These are phyloP conservation scores for Pulveroboletus frians DNA, from an alignment of 768 basidiomycete species.

Conservation along the genomic window DNA sequence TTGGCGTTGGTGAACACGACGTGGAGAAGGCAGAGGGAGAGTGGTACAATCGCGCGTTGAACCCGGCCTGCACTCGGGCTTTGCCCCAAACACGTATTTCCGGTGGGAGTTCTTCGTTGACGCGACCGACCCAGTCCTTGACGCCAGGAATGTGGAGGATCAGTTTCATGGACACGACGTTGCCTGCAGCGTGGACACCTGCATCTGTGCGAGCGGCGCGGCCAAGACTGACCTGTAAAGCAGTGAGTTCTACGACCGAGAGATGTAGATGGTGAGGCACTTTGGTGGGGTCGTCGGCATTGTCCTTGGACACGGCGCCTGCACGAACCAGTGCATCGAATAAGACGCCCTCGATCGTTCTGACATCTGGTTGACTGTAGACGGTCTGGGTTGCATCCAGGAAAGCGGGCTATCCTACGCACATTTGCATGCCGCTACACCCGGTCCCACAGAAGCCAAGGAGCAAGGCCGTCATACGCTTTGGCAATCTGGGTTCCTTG, in stretches of 20 bases:
- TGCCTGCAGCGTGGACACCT: slow-evolving; percentile 95
- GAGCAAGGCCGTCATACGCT: slow-evolving; percentile 77
- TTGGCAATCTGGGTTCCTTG: slow-evolving; percentile 64
- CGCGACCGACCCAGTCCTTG: slow-evolving; percentile 58
- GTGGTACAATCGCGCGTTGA: slow-evolving; percentile 69
- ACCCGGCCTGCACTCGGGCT: slow-evolving; percentile 73
- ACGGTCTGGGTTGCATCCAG: background rate
- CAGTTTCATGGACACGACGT: slow-evolving; percentile 88
- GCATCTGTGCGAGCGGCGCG: slow-evolving; percentile 95
- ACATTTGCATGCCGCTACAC: slow-evolving; percentile 97
- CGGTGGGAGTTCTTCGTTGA: slow-evolving; percentile 87
- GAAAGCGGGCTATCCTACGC: slow-evolving; percentile 29
- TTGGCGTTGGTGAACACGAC: slow-evolving; percentile 2
- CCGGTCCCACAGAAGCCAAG: slow-evolving; percentile 91
- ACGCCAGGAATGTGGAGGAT: slow-evolving; percentile 73
- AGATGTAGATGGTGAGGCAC: slow-evolving; percentile 33
- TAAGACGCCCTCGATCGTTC: slow-evolving; percentile 86
- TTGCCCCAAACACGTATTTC: slow-evolving; percentile 92
- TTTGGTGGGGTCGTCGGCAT: slow-evolving; percentile 86
- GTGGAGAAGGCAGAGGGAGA: background rate
- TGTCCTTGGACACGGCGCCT: slow-evolving; percentile 93
- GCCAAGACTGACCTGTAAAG: slow-evolving; percentile 67
- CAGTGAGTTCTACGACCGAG: background rate
- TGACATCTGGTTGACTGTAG: slow-evolving; percentile 58
- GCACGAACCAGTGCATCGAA: slow-evolving; percentile 85